Evolutionary conservation across 768 basidiomycete genomes (phyloP).

Genomic region (Hygrophorus russula): DNA sequence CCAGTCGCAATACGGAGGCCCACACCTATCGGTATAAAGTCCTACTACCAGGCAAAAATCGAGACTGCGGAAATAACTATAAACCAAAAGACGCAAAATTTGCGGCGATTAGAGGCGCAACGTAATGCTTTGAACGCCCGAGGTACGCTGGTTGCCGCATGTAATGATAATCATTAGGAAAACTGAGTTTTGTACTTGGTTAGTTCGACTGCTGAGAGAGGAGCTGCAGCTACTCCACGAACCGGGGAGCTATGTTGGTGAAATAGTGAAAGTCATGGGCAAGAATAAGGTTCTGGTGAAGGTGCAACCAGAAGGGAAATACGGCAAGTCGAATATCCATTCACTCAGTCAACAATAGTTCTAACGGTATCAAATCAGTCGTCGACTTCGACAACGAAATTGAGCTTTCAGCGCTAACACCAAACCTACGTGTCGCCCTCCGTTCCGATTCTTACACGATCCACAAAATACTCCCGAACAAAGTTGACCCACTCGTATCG

Average conservation of each 20-base stretch:
- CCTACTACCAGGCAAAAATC: conserved; percentile 95
- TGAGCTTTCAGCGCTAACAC: conserved; percentile 66
- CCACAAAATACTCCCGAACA: conserved; percentile 94
- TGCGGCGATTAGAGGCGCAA: conserved; percentile 91
- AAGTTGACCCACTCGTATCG: conserved; percentile 95
- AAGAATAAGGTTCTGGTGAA: conserved; percentile 98
- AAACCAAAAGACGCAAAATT: conserved; percentile 93
- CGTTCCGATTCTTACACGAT: conserved; percentile 94
- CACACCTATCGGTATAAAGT: conserved; percentile 61
- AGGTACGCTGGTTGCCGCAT: conserved; percentile 39
- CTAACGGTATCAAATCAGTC: conserved; percentile 33
- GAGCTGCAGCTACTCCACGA: conserved; percentile 90
- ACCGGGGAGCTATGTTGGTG: conserved; percentile 95
- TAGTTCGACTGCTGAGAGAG: conserved; percentile 84
- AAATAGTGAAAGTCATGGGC: conserved; percentile 97
- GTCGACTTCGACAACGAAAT: conserved; percentile 90
- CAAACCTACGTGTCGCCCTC: conserved; percentile 86
- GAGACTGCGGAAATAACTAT: conserved; percentile 87
- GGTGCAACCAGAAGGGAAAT: conserved; percentile 98
- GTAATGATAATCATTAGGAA: neutral
- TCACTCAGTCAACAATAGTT: neutral
- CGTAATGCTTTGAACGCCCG: conserved; percentile 93
- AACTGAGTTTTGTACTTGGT: neutral
- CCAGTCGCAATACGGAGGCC: conserved; percentile 3
- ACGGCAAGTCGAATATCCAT: conserved; percentile 52